Base-by-base conservation (phyloP, 305 asterid species). In the Coffea humblotiana region DNA sequence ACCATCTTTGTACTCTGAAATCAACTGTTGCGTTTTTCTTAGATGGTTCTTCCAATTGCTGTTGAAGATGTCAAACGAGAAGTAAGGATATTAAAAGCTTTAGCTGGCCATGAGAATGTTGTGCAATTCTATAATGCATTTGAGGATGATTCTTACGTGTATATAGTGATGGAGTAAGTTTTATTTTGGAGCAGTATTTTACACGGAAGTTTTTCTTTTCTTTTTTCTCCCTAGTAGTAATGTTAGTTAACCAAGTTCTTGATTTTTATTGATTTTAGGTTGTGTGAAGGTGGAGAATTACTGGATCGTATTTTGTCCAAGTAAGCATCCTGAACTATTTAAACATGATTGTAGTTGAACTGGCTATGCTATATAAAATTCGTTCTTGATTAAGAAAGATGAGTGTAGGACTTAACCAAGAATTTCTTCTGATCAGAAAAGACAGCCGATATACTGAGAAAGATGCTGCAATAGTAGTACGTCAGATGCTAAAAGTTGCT, bases 401-500 rank as follows among this genome's bases (percentile, higher is more conserved):
- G 69, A 40, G 51, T 77, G 68, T 66, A 64, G 63, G 71, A 56
- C 83, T 75, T 84, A 71, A 61, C 81, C 45, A 7, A 60, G 75
- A 51, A 66, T 83, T 76, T 84, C 71, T 75, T 83, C 47, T 71
- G 58, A 86, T 78, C 96, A 96, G 99, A 87, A 96, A 93, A 86
- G 98, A 94, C 75, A 91, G 98, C 86, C 98, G 97, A 71, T 96
- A 96, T 86, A 88, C 96, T 21, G 99, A 94, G 85, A 96, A 96
- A 88, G 99, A 96, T 89, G 99, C 99, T 72, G 99, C 98, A 73
- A 88, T 89, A 83, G 89, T 96, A 69, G 99, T 94, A 12, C 76
- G 98, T 77, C 99, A 96, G 88, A 96, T 96, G 99, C 91, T 96
- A 60, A 96, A 96, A 83, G 99, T 96, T 83, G 98, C 98, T 37